Percentiles rank a stretch among this genome's conserved stretches.
These are phyloP conservation scores for Saccharomyces paradoxus DNA, from an alignment of 805 yeast species.

Conservation along the genomic window DNA sequence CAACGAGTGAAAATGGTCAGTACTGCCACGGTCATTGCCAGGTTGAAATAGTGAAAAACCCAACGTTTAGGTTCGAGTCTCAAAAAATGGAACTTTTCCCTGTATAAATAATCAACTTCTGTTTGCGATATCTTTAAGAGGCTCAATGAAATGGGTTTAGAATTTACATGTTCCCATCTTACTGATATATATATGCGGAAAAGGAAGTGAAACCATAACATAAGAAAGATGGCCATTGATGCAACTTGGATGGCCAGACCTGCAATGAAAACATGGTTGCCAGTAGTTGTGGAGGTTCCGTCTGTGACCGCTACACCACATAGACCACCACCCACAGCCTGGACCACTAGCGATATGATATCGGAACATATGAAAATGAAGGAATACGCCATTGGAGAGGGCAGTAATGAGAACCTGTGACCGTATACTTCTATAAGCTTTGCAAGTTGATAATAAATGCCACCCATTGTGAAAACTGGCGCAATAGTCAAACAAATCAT, in stretches of 20 bases:
- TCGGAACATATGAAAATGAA: conserved; percentile 61
- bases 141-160: conserved; percentile 7
- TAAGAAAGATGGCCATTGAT: conserved; percentile 54
- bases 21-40: conserved; percentile 41
- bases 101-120: conserved; percentile 19
- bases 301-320: conserved; percentile 42
- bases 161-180: conserved; percentile 20
- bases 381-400: conserved; percentile 34
- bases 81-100: conserved; percentile 19
- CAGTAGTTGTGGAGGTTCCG: conserved; percentile 18
- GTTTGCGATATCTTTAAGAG: conserved; percentile 14
- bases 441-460: conserved; percentile 64
- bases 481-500: conserved; percentile 64
- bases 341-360: conserved; percentile 53
- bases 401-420: conserved; percentile 38
- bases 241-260: conserved; percentile 74
- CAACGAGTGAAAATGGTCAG: conserved; percentile 57
- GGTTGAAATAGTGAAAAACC: conserved; percentile 38
- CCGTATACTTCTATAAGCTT: conserved; percentile 60
- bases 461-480: conserved; percentile 81
- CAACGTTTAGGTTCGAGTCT: conserved; percentile 26
- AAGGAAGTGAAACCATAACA: conserved; percentile 42
- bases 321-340: conserved; percentile 70
- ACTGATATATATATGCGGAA: conserved; percentile 31
- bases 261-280: conserved; percentile 50